Base-by-base conservation (phyloP, 345 rosid species). In the Turnera subulata region DNA sequence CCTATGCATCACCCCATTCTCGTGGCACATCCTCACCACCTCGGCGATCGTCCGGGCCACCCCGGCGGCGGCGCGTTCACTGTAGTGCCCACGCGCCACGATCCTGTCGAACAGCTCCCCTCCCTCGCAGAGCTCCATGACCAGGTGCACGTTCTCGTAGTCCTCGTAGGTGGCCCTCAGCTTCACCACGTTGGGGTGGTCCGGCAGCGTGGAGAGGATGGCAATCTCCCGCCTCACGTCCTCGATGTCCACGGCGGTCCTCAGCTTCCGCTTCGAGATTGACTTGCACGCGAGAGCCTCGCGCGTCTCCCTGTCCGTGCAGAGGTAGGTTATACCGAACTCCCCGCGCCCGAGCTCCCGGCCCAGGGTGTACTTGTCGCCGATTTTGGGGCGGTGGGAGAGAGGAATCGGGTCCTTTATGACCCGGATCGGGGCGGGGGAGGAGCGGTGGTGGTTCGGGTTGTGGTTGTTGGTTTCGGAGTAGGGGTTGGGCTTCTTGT, bases 91-190 rank as follows among this genome's bases (percentile, higher is more conserved):
- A 56, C 96, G 83, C 1, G 98, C 98, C 5, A 92, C 96, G 16
- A 92, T 92, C 80, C 98, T 68, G 55, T 92, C 98, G 11, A 92
- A 92, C 33, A 92, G 81, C 78, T 92, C 98, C 0, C 98, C 98
- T 37, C 98, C 98, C 59, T 89, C 96, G 23, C 98, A 92, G 25
- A 92, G 77, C 79, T 92, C 98, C 98, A 89, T 89, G 38, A 89
- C 98, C 65, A 92, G 68, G 63, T 89, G 93, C 25, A 92, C 98
- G 53, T 92, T 89, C 69, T 92, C 96, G 33, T 55, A 46, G 26
- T 92, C 98, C 80, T 92, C 98, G 6, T 89, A 92, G 1, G 91
- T 83, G n/a, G 93, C 96, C 71, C 69, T 92, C 48, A 89, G 83
- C 82, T 83, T 92, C 35, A 92, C 90, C n/a, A 92, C 63, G 48